Conservation (phyloP, 768 basidiomycete genomes). For the Psilocybe cyanescens region DNA sequence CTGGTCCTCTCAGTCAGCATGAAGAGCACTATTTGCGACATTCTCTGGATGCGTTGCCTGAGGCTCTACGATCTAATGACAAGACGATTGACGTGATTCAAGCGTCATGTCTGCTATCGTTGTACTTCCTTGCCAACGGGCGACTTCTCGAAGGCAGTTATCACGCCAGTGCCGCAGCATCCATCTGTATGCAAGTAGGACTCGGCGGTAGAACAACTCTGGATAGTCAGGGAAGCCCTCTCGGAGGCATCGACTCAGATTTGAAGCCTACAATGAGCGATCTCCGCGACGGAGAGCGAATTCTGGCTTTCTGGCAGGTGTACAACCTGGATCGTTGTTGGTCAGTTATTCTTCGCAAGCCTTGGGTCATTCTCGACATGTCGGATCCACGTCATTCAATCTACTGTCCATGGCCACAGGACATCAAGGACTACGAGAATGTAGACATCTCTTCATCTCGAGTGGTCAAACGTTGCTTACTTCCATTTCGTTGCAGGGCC, state of each 20-base stretch:
- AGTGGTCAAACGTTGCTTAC: conserved; percentile 5
- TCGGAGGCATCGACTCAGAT: conserved; percentile 42
- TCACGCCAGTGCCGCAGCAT: conserved; percentile 74
- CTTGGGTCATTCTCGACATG: conserved; percentile 67
- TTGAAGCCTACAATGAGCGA: conserved; percentile 62
- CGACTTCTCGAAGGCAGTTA: conserved; percentile 79
- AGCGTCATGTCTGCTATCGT: conserved; percentile 73
- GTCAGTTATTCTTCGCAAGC: conserved; percentile 75
- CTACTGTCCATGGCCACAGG: conserved; percentile 78
- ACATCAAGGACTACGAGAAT: conserved; percentile 71
- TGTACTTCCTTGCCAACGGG: conserved; percentile 79
- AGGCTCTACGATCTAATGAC: conserved; percentile 59
- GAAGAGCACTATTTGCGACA: conserved; percentile 73
- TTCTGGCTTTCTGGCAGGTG: conserved; percentile 83
- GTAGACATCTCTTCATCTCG: conserved; percentile 40
- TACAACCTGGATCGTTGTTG: conserved; percentile 82
- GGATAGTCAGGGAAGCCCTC: conserved; percentile 37
- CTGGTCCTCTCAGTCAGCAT: conserved; percentile 69
- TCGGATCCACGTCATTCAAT: conserved; percentile 60
- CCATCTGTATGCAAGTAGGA: conserved; percentile 74
- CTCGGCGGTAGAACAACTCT: conserved; percentile 53
- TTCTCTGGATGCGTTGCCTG: conserved; percentile 63
- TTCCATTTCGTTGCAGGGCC: conserved; percentile 49
- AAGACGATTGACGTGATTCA: conserved; percentile 74
- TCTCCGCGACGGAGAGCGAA: conserved; percentile 70